Evolutionary conservation across 2,329 filamentous ascomycete genomes (phyloP).

Genomic region (Metarhizium rileyi): DNA sequence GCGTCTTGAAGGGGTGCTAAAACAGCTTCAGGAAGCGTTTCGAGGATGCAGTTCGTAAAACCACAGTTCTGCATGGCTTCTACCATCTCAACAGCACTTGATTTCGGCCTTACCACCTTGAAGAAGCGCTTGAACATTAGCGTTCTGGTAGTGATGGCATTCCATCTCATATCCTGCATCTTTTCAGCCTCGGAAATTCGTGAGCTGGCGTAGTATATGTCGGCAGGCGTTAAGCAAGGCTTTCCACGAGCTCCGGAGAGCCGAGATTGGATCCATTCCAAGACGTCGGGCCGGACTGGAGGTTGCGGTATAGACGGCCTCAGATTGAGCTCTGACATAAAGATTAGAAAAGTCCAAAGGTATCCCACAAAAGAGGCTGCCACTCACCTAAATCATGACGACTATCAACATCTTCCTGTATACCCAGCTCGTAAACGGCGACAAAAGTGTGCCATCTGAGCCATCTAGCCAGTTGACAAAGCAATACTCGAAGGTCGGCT

Average conservation of each 20-base stretch:
- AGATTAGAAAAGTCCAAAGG: constrained; percentile 5
- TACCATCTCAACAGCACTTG: constrained; percentile 52
- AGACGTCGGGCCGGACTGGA: constrained; percentile 29
- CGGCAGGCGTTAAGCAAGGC: constrained; percentile 32
- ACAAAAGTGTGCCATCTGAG: constrained; percentile 55
- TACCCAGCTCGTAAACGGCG: constrained; percentile 40
- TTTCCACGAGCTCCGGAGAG: constrained; percentile 28
- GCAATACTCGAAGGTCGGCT: constrained; percentile 54
- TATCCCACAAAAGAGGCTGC: neutral
- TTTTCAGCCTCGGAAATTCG: constrained; percentile 25
- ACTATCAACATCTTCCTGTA: constrained; percentile 36
- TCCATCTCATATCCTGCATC: constrained; percentile 31
- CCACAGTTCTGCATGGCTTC: constrained; percentile 64
- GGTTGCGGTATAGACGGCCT: constrained; percentile 25
- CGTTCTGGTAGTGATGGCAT: constrained; percentile 52
- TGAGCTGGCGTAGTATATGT: constrained; percentile 33
- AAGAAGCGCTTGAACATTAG: constrained; percentile 62
- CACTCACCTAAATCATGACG: constrained; percentile 30
- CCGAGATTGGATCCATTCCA: constrained; percentile 43
- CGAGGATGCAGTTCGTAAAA: constrained; percentile 57
- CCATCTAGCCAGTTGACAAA: constrained; percentile 77
- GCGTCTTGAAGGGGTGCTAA: constrained; percentile 71
- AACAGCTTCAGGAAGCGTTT: constrained; percentile 80
- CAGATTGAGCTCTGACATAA: constrained; percentile 19
- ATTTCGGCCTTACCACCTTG: constrained; percentile 39